These are phyloP conservation scores for Porodaedalea pini DNA, from an alignment of 1,284 basidiomycete species.

Conservation along the genomic window DNA sequence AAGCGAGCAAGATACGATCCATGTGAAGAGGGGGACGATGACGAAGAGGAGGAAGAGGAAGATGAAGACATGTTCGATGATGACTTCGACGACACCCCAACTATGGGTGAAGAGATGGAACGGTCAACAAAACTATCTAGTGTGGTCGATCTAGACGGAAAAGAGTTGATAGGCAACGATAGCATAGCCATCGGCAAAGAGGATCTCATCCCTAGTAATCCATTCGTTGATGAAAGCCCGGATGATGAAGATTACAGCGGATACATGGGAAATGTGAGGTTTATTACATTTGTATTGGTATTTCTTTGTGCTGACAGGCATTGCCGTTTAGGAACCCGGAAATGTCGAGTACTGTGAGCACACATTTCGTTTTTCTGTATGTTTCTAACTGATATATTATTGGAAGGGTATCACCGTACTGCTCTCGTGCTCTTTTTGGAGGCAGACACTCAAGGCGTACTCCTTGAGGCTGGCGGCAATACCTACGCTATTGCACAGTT, in stretches of 20 bases:
- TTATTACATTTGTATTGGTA: not conserved
- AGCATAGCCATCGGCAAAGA: conserved; percentile 33
- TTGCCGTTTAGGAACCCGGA: not conserved
- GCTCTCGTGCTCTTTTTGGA: conserved; percentile 39
- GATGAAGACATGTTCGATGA: conserved; percentile 20
- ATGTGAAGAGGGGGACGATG: conserved; percentile 3
- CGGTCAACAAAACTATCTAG: conserved; percentile 28
- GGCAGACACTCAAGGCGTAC: conserved; percentile 26
- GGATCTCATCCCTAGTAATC: conserved; percentile 9
- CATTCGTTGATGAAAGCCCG: conserved; percentile 32
- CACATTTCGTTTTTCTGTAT: not conserved
- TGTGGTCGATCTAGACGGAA: conserved; percentile 38
- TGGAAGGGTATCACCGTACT: conserved; percentile 40
- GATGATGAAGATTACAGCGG: conserved; percentile 41
- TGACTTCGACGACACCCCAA: conserved; percentile 18
- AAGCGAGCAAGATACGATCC: conserved; percentile 15
- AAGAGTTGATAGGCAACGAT: conserved; percentile 26
- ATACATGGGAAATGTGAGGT: conserved; percentile 43
- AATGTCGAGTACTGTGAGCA: conserved; percentile 10
- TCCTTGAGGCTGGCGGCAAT: conserved; percentile 28
- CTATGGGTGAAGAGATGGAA: conserved; percentile 32
- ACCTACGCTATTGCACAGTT: conserved; percentile 23
- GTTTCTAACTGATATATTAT: not conserved
- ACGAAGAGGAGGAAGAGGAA: conserved; percentile 28
- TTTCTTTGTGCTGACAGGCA: not conserved